Evolutionary conservation across 441 rosid species (phyloP), one percentile per base, ranked within the genome.

Genomic region (Gossypium gossypioides): DNA sequence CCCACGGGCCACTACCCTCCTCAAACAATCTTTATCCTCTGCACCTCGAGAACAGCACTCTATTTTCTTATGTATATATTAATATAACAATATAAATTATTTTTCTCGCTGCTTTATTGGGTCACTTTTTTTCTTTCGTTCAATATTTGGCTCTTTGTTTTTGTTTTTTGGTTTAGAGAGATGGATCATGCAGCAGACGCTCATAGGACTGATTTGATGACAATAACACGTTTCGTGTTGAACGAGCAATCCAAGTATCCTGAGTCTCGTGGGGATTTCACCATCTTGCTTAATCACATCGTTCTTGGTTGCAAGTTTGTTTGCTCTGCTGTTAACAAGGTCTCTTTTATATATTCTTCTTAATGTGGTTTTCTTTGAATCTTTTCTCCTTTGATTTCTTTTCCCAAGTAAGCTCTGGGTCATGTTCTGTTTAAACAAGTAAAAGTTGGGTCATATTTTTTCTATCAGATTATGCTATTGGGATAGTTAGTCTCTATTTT

Each of bases 241-340:
- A 95, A 87, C 77, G 97, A 92, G 82, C 97, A 92, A 75, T 82
- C 93, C 16, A 88, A 85, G 80, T 76, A 91, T 81, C 95, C 99
- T 0, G 99, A 89, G 81, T 91, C 99, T 16, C 97, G 96, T 57
- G 99, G 99, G 1, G 99, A 95, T 80, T 92, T 95, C 90, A 84
- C 88, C n/a, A 95, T 95, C 77, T 79, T 95, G 85, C 93, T 95
- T 50, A 95, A 37, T 79, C 89, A 95, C 88, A 95, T 95, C 81
- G 99, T 92, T 76, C 86, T 95, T 40, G 99, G 99, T 59, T 95
- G 99, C 93, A 95, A 92, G 81, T 95, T 92, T 82, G 98, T 95
- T 72, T 95, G 99, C 87, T 82, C 93, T 75, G 89, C 89, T 52
- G 99, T 92, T 56, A 95, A 80, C 82, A 95, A 95, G 98, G 98